Evolutionary conservation across 164 flowering plant genomes (phyloP).

Genomic region (Macadamia tetraphylla): DNA sequence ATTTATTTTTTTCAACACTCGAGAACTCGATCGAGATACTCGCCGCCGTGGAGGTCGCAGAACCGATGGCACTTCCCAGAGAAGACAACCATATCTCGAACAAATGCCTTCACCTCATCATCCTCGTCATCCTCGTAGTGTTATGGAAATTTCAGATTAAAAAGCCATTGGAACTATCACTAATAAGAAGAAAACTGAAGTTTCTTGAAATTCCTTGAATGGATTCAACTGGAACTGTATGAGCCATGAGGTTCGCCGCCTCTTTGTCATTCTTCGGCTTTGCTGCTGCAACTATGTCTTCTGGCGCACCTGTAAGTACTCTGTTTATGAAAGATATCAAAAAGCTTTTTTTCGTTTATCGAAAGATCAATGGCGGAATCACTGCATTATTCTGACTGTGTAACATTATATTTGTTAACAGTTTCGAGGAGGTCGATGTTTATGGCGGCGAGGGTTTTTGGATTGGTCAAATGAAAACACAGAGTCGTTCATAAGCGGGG

Average conservation of each 20-base stretch:
- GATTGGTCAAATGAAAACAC: conserved; percentile 7
- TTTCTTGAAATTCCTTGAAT: no score
- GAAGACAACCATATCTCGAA: no score
- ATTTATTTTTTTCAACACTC: no score
- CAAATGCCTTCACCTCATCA: no score
- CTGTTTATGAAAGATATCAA: background rate
- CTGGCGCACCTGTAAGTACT: conserved; percentile 16
- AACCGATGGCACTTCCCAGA: no score
- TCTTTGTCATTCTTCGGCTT: conserved; percentile 5
- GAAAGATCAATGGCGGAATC: background rate
- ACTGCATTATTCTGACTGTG: background rate
- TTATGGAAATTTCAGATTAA: no score
- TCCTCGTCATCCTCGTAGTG: no score
- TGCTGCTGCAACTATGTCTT: conserved; percentile 15
- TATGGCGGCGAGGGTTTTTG: conserved; percentile 20
- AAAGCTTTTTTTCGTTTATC: background rate
- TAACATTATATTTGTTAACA: background rate
- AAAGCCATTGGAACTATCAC: no score
- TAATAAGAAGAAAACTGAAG: no score
- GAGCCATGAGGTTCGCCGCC: conserved; percentile 13
- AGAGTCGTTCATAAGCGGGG: conserved; percentile 15
- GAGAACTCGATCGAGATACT: no score
- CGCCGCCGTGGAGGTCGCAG: no score
- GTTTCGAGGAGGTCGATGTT: conserved; percentile 18
- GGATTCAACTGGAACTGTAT: background rate